Base-by-base conservation (phyloP, 805 yeast genomes). In the Yarrowia porcina region DNA sequence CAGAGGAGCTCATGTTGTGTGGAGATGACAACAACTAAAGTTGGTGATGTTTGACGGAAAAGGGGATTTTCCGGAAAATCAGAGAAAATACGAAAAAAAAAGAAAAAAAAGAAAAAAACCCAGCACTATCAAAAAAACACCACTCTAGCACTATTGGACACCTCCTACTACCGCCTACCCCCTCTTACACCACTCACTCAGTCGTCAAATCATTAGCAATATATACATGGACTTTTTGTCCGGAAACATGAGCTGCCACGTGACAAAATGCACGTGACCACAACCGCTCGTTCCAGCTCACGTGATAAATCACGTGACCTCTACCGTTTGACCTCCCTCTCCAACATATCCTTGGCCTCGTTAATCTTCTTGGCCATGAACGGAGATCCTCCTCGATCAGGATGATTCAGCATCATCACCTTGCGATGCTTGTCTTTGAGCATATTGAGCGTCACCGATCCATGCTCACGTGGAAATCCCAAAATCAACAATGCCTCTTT, bases 321-420 rank as follows among this genome's bases (percentile, higher is more conserved):
- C 8, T 18, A 44, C 32, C 23, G 32, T 27, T 23, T 33, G 9
- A 17, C 47, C 32, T 33, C 54, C 33, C 86, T 86, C 64, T 84
- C 86, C 72, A 89, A 77, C 69, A 88, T 82, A 69, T 90, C 96
- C 71, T 87, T 87, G 27, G 97, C 97, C 76, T 92, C 97, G 73
- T 92, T 92, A 65, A 92, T 87, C 78, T 92, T 92, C 64, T 92
- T 86, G 50, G 97, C 97, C 74, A 92, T 73, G 70, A 82, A 90
- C 27, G 96, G 89, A 11, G 96, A 87, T 1, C 97, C 97, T 33
- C 97, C 97, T 72, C 86, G 88, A 77, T 92, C 97, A 11, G 97
- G 97, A 72, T 92, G 97, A 73, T 92, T 92, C 56, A 88, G 82
- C 75, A 90, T 75, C 94, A 92, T 89, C 70, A 91, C 86, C 69